These are phyloP conservation scores for Sarocladium kiliense DNA, from an alignment of 2,329 filamentous ascomycete species.

Conservation along the genomic window DNA sequence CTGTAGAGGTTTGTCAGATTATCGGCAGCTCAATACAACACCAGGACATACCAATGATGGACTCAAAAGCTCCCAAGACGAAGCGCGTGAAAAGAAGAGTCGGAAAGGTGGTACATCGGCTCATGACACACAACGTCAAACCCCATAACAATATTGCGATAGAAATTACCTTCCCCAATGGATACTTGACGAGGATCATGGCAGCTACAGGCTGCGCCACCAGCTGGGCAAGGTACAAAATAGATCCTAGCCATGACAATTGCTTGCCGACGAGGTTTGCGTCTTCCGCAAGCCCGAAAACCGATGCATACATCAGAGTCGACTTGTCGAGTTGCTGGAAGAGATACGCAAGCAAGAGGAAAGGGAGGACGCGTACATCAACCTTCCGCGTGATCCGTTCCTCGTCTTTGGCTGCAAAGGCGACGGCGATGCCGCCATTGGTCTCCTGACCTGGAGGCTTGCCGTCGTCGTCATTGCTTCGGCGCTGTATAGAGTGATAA, in stretches of 20 bases:
- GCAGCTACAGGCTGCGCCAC: conserved; percentile 52
- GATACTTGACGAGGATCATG: conserved; percentile 54
- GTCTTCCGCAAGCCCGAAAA: conserved; percentile 58
- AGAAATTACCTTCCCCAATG: conserved; percentile 56
- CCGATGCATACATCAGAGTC: conserved; percentile 55
- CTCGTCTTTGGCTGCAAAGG: conserved; percentile 4
- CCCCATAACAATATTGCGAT: conserved; percentile 53
- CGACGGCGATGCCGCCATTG: not conserved
- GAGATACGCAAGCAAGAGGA: conserved; percentile 53
- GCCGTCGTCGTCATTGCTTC: not conserved
- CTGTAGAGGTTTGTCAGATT: conserved; percentile 7
- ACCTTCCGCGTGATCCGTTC: conserved; percentile 6
- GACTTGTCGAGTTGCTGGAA: conserved; percentile 60
- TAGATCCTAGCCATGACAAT: conserved; percentile 56
- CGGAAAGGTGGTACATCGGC: conserved; percentile 43
- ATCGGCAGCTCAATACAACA: too few relatives aligned
- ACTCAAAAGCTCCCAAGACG: conserved; percentile 54
- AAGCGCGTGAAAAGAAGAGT: conserved; percentile 47
- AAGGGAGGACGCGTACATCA: not conserved
- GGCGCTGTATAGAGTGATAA: not conserved
- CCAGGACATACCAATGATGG: conserved; percentile 19
- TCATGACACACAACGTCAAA: conserved; percentile 43
- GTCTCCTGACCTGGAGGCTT: not conserved
- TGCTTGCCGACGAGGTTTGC: conserved; percentile 51
- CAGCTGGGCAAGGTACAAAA: conserved; percentile 56